Evolutionary conservation across 2,329 filamentous ascomycete species (phyloP).

Genomic region (Coniella lustricola): DNA sequence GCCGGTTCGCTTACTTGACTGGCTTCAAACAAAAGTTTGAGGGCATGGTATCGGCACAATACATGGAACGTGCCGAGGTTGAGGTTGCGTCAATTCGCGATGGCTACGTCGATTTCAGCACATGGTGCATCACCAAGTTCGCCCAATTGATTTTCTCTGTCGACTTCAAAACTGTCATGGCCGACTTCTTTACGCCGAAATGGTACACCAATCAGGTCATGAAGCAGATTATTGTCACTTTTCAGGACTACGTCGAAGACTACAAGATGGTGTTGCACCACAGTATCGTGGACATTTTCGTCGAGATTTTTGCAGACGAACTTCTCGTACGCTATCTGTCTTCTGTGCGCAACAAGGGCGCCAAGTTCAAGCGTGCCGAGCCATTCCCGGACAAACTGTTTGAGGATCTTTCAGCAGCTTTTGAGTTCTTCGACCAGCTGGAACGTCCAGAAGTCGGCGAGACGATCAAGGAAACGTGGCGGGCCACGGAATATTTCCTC

Average conservation of each 20-base stretch:
- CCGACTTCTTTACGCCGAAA: conserved; percentile 81
- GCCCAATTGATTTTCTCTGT: conserved; percentile 80
- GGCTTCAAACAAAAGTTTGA: conserved; percentile 81
- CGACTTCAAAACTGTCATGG: conserved; percentile 77
- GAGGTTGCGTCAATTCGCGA: conserved; percentile 75
- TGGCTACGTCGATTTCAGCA: conserved; percentile 90
- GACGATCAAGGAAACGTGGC: conserved; percentile 85
- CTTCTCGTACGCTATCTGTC: conserved; percentile 80
- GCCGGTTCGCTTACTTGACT: conserved; percentile 72
- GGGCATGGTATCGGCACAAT: conserved; percentile 70
- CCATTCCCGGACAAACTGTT: conserved; percentile 90
- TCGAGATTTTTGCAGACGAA: conserved; percentile 89
- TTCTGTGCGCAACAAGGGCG: conserved; percentile 80
- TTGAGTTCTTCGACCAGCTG: conserved; percentile 75
- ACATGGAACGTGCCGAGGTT: conserved; percentile 64
- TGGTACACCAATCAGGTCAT: conserved; percentile 88
- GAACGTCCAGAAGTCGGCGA: conserved; percentile 62
- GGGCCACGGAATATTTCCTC: conserved; percentile 79
- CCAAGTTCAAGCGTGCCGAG: conserved; percentile 79
- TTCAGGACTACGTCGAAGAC: conserved; percentile 89
- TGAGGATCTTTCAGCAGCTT: conserved; percentile 84
- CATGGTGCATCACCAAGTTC: conserved; percentile 85
- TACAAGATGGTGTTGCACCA: conserved; percentile 80
- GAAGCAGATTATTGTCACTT: conserved; percentile 89
- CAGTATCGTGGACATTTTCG: conserved; percentile 81